Percentiles rank a stretch among this genome's conserved stretches.
Evolutionary conservation across 306 rosid genomes (phyloP).

Genomic region (Luffa acutangula): DNA sequence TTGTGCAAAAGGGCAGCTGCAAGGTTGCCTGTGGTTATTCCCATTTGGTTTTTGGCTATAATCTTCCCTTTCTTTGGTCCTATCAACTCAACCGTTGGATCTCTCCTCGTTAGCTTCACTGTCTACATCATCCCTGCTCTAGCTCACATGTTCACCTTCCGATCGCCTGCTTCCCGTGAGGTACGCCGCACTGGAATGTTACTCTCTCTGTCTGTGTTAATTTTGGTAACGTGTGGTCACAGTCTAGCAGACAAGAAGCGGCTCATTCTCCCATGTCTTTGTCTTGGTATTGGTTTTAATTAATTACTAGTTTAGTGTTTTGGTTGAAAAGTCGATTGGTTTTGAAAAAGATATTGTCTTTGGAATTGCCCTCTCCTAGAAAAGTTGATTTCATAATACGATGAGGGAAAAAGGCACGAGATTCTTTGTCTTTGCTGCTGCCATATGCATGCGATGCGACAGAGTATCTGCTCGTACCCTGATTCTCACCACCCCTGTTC

Average conservation of each 20-base stretch:
- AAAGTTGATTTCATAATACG: neutral
- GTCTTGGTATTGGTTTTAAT: neutral
- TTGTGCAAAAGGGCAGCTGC: constrained; percentile 88
- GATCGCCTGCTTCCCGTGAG: constrained; percentile 77
- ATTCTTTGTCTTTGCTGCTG: constrained; percentile 22
- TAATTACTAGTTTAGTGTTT: neutral
- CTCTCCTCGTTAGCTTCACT: constrained; percentile 94
- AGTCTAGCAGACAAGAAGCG: constrained; percentile 32
- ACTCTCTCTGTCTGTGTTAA: neutral
- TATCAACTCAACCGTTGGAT: constrained; percentile 93
- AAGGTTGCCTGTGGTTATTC: constrained; percentile 83
- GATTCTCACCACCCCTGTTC: constrained; percentile 9
- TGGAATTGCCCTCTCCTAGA: neutral
- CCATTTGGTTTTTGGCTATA: constrained; percentile 94
- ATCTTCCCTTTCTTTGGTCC: constrained; percentile 94
- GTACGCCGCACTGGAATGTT: constrained; percentile 21
- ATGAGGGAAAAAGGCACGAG: constrained; percentile 17
- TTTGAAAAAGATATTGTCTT: neutral
- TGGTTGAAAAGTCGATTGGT: neutral
- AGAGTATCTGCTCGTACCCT: constrained; percentile 22
- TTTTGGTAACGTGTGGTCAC: constrained; percentile 26
- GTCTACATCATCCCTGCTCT: constrained; percentile 91
- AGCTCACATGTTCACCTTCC: constrained; percentile 79
- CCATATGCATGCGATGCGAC: constrained; percentile 4
- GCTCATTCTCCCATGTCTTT: constrained; percentile 13